These are phyloP conservation scores for Botryotinia calthae DNA, from an alignment of 2,329 filamentous ascomycete genomes.

Conservation along the genomic window DNA sequence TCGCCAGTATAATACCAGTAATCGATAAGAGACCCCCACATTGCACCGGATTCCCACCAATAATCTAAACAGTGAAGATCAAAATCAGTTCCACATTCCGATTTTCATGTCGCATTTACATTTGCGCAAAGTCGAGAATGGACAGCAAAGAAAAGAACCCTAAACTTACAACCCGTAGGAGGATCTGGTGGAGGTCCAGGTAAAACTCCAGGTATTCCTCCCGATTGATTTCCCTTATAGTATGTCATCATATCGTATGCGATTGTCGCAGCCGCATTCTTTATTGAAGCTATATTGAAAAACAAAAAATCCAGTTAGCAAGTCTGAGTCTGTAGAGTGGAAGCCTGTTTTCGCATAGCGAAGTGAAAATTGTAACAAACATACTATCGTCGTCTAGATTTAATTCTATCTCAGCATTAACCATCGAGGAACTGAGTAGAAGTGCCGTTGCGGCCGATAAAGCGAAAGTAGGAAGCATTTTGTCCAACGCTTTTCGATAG, in stretches of 20 bases:
- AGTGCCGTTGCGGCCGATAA: slow-evolving; percentile 29
- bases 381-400: slow-evolving; percentile 34
- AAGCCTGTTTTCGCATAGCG: not conserved
- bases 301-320: slow-evolving; percentile 32
- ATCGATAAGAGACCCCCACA: slow-evolving; percentile 59
- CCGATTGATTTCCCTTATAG: slow-evolving; percentile 44
- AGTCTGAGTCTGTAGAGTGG: not conserved
- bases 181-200: slow-evolving; percentile 44
- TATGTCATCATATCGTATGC: slow-evolving; percentile 41
- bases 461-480: slow-evolving; percentile 32
- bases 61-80: slow-evolving; percentile 41
- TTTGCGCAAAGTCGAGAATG: slow-evolving; percentile 18
- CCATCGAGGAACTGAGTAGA: slow-evolving; percentile 38
- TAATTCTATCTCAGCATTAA: slow-evolving; percentile 33
- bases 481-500: slow-evolving; percentile 3
- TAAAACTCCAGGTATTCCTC: slow-evolving; percentile 50
- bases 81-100: not conserved
- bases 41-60: slow-evolving; percentile 62
- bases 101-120: not conserved
- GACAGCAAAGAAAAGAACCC: not conserved
- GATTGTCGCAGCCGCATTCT: slow-evolving; percentile 35
- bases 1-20: slow-evolving; percentile 64
- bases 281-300: slow-evolving; percentile 43
- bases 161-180: slow-evolving; percentile 35
- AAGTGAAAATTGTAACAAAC: not conserved